Evolutionary conservation across 225 moss, liverwort and hornwort genomes (phyloP), one percentile per base, ranked within the genome.

Genomic region (Thuidium tamariscinum): DNA sequence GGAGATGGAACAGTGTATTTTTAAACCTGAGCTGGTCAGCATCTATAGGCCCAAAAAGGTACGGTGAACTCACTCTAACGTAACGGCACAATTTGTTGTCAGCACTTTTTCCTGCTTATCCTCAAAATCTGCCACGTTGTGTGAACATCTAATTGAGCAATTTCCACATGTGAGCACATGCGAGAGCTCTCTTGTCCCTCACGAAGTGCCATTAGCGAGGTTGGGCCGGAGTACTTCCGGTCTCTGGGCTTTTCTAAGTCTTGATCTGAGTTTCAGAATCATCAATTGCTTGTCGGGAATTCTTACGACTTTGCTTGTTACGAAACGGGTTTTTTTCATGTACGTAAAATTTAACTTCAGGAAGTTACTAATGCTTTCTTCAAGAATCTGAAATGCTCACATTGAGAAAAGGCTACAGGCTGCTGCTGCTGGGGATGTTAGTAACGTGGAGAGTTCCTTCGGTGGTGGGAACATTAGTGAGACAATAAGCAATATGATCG

Each of bases 1-100:
- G 85, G 98, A 99, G 82, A 99, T 99, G 98, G 94, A 91, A 66
- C 91, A 95, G 73, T 99, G 98, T 90, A 95, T 95, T 82, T 99
- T 99, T 76, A 94, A 93, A 85, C 98, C 98, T 48, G 93, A 95
- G 82, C 92, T 96, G 14, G 36, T 87, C 44, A 93, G 89, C 86
- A 42, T 78, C 63, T 82, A 74, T 6, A 80, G 63, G 77, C 62
- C 65, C 39, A 85, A 86, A 79, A 96, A 95, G 95, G 97, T 84
- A 37, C 22, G 18, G 30, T 60, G 27, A 84, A 39, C 36, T 9
- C 29, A 5, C 26, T 61, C 34, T n/a, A 27, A 23, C 4, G 23
- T 57, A 54, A 54, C 9, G 25, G 21, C 27, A 26, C 19, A 74
- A 18, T 51, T 48, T 51, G 41, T 52, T 37, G 26, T 55, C 5